A percentile compares a stretch with the other conserved stretches of the same genome.
Conservation (phyloP, 305 asterid genomes). For the Fraxinus baroniana region DNA sequence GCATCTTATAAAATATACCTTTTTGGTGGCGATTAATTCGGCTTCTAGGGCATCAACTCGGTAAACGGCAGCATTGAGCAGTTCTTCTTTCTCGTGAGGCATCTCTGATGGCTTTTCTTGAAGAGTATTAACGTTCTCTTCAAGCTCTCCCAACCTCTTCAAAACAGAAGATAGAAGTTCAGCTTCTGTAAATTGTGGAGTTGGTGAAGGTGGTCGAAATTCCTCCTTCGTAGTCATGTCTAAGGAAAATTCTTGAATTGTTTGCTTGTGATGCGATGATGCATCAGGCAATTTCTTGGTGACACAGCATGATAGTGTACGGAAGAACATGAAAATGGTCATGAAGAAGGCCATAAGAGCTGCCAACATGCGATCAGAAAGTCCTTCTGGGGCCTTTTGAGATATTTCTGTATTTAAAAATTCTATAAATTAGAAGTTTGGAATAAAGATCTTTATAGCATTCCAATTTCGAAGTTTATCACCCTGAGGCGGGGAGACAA, state of each 20-base stretch:
- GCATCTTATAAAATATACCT: constrained; percentile 40
- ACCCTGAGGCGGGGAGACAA: neutral
- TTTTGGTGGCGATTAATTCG: constrained; percentile 93
- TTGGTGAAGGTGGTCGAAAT: constrained; percentile 76
- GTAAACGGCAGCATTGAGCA: constrained; percentile 96
- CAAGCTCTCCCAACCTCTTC: constrained; percentile 85
- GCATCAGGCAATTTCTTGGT: constrained; percentile 58
- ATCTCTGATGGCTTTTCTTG: constrained; percentile 89
- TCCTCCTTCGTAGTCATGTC: constrained; percentile 61
- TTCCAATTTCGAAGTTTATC: neutral
- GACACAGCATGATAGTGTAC: constrained; percentile 43
- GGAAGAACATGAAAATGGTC: constrained; percentile 58
- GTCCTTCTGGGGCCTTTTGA: constrained; percentile 62
- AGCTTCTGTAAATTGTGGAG: constrained; percentile 71
- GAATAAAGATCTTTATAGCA: neutral
- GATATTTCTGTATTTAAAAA: constrained; percentile 44
- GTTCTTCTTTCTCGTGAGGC: constrained; percentile 95
- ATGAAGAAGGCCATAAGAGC: constrained; percentile 69
- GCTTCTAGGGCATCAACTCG: constrained; percentile 98
- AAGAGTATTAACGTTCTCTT: constrained; percentile 72
- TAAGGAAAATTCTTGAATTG: constrained; percentile 50
- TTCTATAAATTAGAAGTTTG: neutral
- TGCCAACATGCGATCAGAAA: constrained; percentile 50
- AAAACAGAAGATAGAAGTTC: constrained; percentile 72
- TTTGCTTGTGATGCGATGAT: constrained; percentile 38